phyloP scores from a whole-genome alignment of 306 rosid species.

The Cicer cuneatum region DNA sequence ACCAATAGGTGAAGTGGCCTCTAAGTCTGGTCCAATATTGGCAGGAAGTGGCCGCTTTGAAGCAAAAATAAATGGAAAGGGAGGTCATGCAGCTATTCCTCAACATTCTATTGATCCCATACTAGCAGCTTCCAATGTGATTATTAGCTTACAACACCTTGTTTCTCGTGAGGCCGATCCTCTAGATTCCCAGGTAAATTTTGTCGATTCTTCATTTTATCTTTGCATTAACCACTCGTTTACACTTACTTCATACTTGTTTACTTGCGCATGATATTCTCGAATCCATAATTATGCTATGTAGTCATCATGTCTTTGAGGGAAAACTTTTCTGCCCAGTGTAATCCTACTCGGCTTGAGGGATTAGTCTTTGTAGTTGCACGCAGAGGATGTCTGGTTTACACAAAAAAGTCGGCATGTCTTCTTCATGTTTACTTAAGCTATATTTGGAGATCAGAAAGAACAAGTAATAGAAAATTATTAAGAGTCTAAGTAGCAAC shows the following conservation, averaged over 20 bases:
- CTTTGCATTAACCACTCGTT: neutral
- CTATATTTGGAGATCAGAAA: slow-evolving; percentile 1
- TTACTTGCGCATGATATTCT: neutral
- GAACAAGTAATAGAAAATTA: neutral
- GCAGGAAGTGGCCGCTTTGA: slow-evolving; percentile 84
- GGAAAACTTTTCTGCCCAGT: too few species aligned
- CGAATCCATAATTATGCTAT: neutral
- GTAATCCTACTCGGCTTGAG: too few species aligned
- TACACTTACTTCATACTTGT: neutral
- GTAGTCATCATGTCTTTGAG: too few species aligned
- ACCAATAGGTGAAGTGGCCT: slow-evolving; percentile 68
- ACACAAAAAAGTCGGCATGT: neutral
- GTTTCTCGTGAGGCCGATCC: slow-evolving; percentile 96
- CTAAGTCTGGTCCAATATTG: slow-evolving; percentile 65
- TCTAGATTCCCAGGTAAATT: slow-evolving; percentile 69
- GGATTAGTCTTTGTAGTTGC: too few species aligned
- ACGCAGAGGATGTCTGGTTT: too few species aligned
- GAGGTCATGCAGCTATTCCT: slow-evolving; percentile 95
- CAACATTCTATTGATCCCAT: slow-evolving; percentile 84
- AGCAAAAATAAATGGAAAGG: slow-evolving; percentile 80
- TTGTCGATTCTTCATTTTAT: slow-evolving; percentile 1
- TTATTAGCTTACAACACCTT: slow-evolving; percentile 81
- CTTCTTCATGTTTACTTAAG: neutral
- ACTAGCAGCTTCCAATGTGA: slow-evolving; percentile 84
- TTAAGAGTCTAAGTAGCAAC: too few species aligned